Conservation (phyloP, 2,329 filamentous ascomycete species). For the Nannizziopsis arthrosporioides region DNA sequence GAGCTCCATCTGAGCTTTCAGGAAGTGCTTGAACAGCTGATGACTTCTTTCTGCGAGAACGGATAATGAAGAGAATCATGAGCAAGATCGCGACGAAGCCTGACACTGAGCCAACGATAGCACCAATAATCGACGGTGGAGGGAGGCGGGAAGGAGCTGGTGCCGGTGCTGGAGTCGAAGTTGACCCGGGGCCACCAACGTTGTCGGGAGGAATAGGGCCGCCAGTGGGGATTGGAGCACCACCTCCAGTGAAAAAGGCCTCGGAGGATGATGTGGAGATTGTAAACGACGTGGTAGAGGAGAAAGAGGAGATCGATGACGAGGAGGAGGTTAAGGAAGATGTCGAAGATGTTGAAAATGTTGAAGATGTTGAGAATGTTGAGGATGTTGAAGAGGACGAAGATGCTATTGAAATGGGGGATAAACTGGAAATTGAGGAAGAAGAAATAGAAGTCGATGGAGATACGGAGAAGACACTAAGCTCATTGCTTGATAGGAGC, state of each 20-base stretch:
- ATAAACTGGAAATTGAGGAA: constrained; percentile 6
- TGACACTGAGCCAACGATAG: constrained; percentile 51
- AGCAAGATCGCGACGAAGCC: constrained; percentile 42
- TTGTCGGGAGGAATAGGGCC: constrained; percentile 6
- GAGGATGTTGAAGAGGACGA: constrained; percentile 8
- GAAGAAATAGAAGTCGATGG: neutral
- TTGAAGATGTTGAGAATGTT: constrained; percentile 5
- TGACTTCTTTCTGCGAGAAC: constrained; percentile 39
- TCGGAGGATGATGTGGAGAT: constrained; percentile 7
- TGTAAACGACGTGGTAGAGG: constrained; percentile 8
- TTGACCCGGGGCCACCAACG: constrained; percentile 10
- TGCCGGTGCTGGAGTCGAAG: constrained; percentile 3
- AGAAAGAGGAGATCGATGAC: constrained; percentile 11
- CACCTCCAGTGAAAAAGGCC: constrained; percentile 12
- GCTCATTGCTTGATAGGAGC: neutral
- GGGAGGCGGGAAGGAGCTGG: constrained; percentile 19
- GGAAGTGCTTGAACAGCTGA: constrained; percentile 6
- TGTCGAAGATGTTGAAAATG: constrained; percentile 2
- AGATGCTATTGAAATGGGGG: constrained; percentile 10
- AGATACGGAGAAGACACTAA: neutral
- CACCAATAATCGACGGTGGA: constrained; percentile 47
- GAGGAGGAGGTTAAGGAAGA: constrained; percentile 2
- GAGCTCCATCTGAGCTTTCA: constrained; percentile 12
- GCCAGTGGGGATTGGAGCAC: constrained; percentile 6
- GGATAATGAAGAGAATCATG: constrained; percentile 41